Evolutionary conservation across 2,329 filamentous ascomycete genomes (phyloP), one percentile per base, ranked within the genome.

Genomic region (Trichoderma sp.): DNA sequence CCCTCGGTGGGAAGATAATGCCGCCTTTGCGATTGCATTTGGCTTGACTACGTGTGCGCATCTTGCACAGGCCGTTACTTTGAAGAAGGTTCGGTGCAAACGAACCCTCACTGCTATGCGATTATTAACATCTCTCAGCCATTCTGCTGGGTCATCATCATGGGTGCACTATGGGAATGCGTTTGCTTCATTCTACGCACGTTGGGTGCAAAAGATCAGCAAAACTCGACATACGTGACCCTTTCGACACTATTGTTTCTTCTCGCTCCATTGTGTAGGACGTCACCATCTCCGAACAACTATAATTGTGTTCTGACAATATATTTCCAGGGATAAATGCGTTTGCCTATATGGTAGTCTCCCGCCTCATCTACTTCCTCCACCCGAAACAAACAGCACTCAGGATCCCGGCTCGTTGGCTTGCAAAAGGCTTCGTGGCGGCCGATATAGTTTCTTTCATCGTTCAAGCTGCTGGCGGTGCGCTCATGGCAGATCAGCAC

Each of bases 381-480:
- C 77, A 83, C 28, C 82, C 82, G 1, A 78, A 80, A 11, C 79
- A 80, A 73, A 79, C 76, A 32, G 78, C 84, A 23, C 75, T 80
- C 43, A 78, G 80, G 11, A 74, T 82, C 59, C 80, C 77, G 34
- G 79, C 80, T 20, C 76, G 77, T 30, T 78, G 78, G 20, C 79
- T 87, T 71, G 82, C 84, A 15, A 80, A 81, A 55, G 76, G 83
- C 47, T 87, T 87, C 63, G 84, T 87, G 9, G 82, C 82, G 77
- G 78, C 85, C 39, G 85, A 86, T 73, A 74, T 86, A n/a, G 47
- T 83, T 39, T 83, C 82, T 15, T 87, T 87, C 76, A 70, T 87
- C 17, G 77, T 85, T 34, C 85, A 87, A 74, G 79, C 77, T 15
- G 78, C 72, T 2, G 82, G 81, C 32, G 85, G 84, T 20, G 76